Evolutionary conservation across 768 basidiomycete species (phyloP).

Genomic region (Lentinula lateritia): DNA sequence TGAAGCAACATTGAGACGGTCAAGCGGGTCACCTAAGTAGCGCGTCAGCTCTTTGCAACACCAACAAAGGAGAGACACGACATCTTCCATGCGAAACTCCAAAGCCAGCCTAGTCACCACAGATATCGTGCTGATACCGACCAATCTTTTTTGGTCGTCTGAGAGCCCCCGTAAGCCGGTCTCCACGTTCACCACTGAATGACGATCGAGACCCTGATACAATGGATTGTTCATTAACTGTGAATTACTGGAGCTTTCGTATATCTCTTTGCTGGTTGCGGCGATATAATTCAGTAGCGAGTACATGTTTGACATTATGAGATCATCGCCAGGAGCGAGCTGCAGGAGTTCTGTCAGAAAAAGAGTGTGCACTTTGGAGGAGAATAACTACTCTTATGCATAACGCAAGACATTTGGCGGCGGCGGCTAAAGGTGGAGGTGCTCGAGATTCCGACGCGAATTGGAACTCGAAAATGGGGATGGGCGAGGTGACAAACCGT

Average conservation of each 20-base stretch:
- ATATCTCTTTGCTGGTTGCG: conserved; percentile 73
- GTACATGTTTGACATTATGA: conserved; percentile 94
- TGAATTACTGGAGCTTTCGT: conserved; percentile 41
- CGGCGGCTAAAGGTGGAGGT: conserved; percentile 74
- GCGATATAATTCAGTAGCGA: conserved; percentile 91
- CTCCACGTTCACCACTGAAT: conserved; percentile 54
- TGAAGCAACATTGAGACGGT: conserved; percentile 93
- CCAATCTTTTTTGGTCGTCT: conserved; percentile 79
- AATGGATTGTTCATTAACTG: conserved; percentile 37
- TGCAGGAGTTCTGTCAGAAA: conserved; percentile 20
- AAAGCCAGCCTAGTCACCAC: conserved; percentile 84
- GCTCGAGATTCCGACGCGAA: conserved; percentile 70
- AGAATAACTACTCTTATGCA: conserved; percentile 67
- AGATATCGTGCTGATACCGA: conserved; percentile 88
- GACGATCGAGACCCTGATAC: conserved; percentile 38
- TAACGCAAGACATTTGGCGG: conserved; percentile 84
- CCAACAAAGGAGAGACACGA: conserved; percentile 18
- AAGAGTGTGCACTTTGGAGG: not conserved
- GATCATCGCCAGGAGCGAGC: conserved; percentile 83
- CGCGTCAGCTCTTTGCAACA: not conserved
- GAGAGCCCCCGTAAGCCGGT: conserved; percentile 60
- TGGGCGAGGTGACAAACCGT: conserved; percentile 81
- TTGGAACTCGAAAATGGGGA: conserved; percentile 84
- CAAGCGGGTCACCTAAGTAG: conserved; percentile 65
- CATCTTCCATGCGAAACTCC: conserved; percentile 84